Percentiles rank a stretch among this genome's conserved stretches.
phyloP scores from a whole-genome alignment of 345 rosid genomes.

The Draba incana region DNA sequence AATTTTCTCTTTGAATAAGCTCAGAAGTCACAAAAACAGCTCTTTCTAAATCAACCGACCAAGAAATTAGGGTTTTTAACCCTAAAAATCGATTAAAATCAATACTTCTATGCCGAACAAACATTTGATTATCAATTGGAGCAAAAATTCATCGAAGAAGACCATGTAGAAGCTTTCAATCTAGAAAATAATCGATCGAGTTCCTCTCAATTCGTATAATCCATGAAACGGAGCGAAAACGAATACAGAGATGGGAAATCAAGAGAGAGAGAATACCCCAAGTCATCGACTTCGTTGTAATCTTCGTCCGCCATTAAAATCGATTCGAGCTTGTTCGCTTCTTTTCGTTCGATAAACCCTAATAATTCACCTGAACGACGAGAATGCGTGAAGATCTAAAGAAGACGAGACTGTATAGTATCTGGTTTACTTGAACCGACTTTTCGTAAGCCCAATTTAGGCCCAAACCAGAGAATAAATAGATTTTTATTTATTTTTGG shows the following conservation, averaged over 20 bases:
- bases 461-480: too few species aligned
- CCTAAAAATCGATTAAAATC: not conserved
- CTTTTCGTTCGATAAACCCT: constrained; percentile 28
- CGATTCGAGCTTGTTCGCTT: constrained; percentile 9
- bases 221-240: constrained; percentile 9
- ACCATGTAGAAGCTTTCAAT: not conserved
- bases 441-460: too few species aligned
- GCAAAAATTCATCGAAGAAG: constrained; percentile 4
- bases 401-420: too few species aligned
- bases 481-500: too few species aligned
- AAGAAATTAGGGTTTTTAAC: constrained; percentile 8
- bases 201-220: constrained; percentile 4
- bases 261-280: constrained; percentile 47
- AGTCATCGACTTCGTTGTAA: constrained; percentile 69
- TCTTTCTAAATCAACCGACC: not conserved
- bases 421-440: not conserved
- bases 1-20: not conserved
- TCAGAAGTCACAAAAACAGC: not conserved
- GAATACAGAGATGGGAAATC: not conserved
- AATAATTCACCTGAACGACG: not conserved
- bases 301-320: constrained; percentile 77
- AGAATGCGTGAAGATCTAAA: not conserved
- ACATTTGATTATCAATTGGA: not conserved
- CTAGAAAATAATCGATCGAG: not conserved
- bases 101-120: not conserved